phyloP scores from a whole-genome alignment of 2,329 filamentous ascomycete species.

The Stagonosporopsis tanaceti region DNA sequence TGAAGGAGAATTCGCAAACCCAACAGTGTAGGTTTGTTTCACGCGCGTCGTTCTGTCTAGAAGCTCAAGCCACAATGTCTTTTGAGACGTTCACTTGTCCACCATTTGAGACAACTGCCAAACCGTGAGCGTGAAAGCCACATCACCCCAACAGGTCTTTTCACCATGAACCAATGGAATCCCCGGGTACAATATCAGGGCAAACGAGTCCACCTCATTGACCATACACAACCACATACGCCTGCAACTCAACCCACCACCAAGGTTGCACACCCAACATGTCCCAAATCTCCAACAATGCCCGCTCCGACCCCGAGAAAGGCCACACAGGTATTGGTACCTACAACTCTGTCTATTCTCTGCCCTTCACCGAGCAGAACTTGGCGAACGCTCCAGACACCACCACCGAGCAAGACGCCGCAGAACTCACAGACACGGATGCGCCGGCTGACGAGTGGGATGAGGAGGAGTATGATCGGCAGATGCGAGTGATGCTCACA shows the following conservation, averaged over 20 bases:
- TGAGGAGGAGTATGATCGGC: slow-evolving; percentile 9
- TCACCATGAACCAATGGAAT: background rate
- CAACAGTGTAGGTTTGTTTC: background rate
- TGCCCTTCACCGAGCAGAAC: background rate
- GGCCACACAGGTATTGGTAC: background rate
- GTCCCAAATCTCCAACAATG: background rate
- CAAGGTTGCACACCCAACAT: background rate
- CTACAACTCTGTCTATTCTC: background rate
- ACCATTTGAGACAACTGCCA: background rate
- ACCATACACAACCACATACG: background rate
- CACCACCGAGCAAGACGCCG: background rate
- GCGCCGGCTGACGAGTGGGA: slow-evolving; percentile 11
- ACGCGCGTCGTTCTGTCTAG: background rate
- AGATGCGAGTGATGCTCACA: background rate
- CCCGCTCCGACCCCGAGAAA: background rate
- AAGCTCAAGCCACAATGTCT: background rate
- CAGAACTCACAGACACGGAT: background rate
- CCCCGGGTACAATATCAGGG: too few relatives aligned
- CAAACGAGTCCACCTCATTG: background rate
- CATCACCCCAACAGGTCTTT: background rate
- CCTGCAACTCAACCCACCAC: background rate
- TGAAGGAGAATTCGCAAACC: background rate
- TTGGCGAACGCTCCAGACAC: background rate
- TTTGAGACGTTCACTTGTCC: background rate
- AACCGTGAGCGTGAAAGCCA: background rate